Conservation (phyloP, 345 rosid genomes). For the Populus davidiana region DNA sequence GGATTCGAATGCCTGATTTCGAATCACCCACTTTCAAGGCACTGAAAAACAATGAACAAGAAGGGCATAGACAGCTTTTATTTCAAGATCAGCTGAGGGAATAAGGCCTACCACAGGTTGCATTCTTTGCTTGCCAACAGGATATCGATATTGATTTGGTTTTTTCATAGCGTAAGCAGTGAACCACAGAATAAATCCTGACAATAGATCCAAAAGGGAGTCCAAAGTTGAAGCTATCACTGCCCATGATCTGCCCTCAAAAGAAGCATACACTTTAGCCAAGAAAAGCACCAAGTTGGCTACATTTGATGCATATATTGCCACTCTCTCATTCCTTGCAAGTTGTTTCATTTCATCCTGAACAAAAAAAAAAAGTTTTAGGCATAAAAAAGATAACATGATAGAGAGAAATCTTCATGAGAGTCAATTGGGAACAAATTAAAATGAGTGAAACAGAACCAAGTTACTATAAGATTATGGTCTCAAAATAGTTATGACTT, state of each 20-base stretch:
- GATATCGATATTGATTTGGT: constrained; percentile 38
- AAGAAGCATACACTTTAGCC: constrained; percentile 38
- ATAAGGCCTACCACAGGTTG: constrained; percentile 37
- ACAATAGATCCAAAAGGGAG: constrained; percentile 40
- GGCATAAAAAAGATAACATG: not conserved
- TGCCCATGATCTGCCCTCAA: constrained; percentile 35
- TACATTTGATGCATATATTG: constrained; percentile 38
- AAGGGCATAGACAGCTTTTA: not conserved
- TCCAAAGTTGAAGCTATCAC: constrained; percentile 45
- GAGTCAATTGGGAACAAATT: not conserved
- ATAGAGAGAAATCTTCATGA: not conserved
- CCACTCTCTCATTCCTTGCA: constrained; percentile 30
- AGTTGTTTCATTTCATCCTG: constrained; percentile 34
- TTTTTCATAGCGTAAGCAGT: constrained; percentile 40
- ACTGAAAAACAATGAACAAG: not conserved
- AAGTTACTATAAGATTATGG: not conserved
- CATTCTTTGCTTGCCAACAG: constrained; percentile 51
- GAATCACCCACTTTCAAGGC: not conserved
- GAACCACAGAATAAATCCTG: constrained; percentile 50
- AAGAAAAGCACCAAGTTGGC: constrained; percentile 46
- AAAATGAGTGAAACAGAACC: not conserved
- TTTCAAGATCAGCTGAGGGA: not conserved
- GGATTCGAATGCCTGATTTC: not conserved
- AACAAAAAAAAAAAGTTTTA: not conserved
- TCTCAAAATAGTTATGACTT: not conserved